Percentiles rank a stretch among this genome's conserved stretches.
Evolutionary conservation across 2,329 filamentous ascomycete species (phyloP).

Genomic region (Aspergillus tubingensis): DNA sequence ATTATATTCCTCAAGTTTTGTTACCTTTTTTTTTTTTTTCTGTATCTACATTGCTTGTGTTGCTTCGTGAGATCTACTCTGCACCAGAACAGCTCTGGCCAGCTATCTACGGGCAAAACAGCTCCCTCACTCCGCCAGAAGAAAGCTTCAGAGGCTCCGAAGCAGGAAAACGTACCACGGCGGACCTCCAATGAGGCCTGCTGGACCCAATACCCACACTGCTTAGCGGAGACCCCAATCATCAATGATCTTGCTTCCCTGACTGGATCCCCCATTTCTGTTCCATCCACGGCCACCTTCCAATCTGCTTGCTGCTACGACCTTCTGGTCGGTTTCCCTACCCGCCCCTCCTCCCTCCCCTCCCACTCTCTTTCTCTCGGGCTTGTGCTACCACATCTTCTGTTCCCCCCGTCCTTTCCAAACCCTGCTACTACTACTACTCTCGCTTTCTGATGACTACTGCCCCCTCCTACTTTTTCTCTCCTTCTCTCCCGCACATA

Average conservation of each 20-base stretch:
- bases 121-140: conserved; percentile 13
- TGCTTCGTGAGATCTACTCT: conserved; percentile 6
- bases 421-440: background rate
- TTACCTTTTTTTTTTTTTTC: background rate
- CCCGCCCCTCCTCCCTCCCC: conserved; percentile 27
- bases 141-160: conserved; percentile 20
- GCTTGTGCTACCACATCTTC: conserved; percentile 5
- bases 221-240: background rate
- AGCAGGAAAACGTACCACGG: background rate
- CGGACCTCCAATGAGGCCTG: conserved; percentile 28
- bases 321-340: conserved; percentile 24
- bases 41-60: background rate
- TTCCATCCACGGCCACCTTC: background rate
- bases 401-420: background rate
- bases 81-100: background rate
- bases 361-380: conserved; percentile 14
- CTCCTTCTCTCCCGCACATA: background rate
- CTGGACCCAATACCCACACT: conserved; percentile 24
- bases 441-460: conserved; percentile 2
- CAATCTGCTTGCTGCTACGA: background rate
- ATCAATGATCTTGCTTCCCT: conserved; percentile 7
- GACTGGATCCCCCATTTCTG: background rate
- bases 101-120: background rate
- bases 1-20: background rate
- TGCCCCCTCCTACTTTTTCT: conserved; percentile 1